Evolutionary conservation across 805 yeast genomes (phyloP).

Genomic region (Nakazawaea holstii): DNA sequence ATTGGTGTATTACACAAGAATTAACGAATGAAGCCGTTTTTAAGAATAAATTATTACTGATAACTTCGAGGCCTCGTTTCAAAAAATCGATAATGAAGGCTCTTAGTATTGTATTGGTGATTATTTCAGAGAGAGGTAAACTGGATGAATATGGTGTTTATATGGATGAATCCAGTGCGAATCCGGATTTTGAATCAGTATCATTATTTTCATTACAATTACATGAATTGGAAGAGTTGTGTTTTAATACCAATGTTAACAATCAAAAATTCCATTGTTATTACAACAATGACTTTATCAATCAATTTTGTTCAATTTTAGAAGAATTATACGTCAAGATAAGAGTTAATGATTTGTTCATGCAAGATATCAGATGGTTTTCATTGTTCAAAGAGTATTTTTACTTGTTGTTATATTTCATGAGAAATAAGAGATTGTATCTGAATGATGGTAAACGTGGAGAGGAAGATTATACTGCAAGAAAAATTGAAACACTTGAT

Average conservation of each 20-base stretch:
- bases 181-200: background rate
- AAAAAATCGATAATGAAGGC: conserved; percentile 6
- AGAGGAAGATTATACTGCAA: background rate
- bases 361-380: conserved; percentile 6
- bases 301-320: background rate
- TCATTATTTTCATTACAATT: background rate
- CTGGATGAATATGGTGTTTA: conserved; percentile 1
- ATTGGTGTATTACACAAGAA: conserved; percentile 2
- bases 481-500: background rate
- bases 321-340: background rate
- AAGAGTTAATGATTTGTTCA: background rate
- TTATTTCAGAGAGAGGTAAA: background rate
- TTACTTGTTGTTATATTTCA: background rate
- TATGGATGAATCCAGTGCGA: background rate
- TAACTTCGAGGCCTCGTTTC: background rate
- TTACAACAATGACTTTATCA: background rate
- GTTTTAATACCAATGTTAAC: background rate
- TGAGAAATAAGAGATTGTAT: background rate
- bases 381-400: conserved; percentile 3
- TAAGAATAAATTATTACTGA: conserved; percentile 2
- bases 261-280: background rate
- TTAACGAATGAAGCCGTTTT: background rate
- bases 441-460: background rate
- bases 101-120: background rate
- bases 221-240: conserved; percentile 2